Base-by-base conservation (phyloP, 2,329 filamentous ascomycete genomes). In the Polychaeton citri region DNA sequence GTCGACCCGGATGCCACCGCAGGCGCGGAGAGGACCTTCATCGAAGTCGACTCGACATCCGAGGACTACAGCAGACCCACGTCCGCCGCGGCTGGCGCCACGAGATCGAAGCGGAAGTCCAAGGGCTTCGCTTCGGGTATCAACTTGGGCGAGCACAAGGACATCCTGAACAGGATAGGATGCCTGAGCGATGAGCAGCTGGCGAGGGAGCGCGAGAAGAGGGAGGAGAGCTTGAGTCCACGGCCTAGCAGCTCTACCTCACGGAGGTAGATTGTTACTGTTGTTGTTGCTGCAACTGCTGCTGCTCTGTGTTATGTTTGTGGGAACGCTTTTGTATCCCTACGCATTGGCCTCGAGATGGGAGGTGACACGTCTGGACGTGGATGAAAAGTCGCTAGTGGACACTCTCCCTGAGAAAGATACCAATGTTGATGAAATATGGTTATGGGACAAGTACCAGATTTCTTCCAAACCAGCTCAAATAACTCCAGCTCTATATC, bases 151-250 rank as follows among this genome's bases (percentile, higher is more conserved):
- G 80, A 84, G 57, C 72, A 79, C 48, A 90, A 88, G 65, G 83
- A 87, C 56, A 64, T 90, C 45, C 67, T 90, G 36, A 81, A 81
- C 31, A 69, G 83, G 36, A 90, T 90, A 51, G 83, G 83, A 33
- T 90, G 83, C 57, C 37, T 56, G 40, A 54, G 51, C 42, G 53
- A 56, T 13, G 53, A 56, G 39, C 53, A 56, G 39, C 35, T 56
- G 32, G 50, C 51, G 7, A 41, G 53, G 6, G 53, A 56, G 39
- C 40, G 50, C 32, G 52, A 56, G 38, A 41, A 47, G 44, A 41
- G 51, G 24, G 46, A 49, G 13, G 49, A 42, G 10, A 52, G 46
- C 30, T 21, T 32, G 5, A 32, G 30, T 18, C 30, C 30, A 3
- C 10, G 30, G 18, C 13, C 13, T 3, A 16, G 30, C 5, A 19